phyloP scores from a whole-genome alignment of 1,284 basidiomycete species.

The Jaminaea rosea region DNA sequence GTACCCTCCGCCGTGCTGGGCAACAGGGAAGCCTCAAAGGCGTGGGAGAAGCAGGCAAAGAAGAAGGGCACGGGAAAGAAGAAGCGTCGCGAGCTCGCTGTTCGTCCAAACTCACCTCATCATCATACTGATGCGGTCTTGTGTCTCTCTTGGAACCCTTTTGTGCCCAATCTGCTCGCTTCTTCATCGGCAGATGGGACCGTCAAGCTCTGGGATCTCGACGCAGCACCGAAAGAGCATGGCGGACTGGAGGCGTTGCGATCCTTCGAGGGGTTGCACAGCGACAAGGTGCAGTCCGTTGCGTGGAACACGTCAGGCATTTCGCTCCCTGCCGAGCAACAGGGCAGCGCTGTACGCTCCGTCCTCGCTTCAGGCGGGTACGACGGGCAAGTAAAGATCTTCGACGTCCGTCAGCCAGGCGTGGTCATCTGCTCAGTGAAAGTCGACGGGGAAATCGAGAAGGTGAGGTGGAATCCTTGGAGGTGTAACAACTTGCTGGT shows the following conservation, averaged over 20 bases:
- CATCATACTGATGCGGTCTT: constrained; percentile 91
- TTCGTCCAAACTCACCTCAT: constrained; percentile 19
- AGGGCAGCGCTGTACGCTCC: constrained; percentile 66
- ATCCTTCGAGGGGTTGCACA: constrained; percentile 71
- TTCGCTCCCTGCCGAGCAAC: constrained; percentile 46
- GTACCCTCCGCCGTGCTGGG: constrained; percentile 89
- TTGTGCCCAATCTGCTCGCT: constrained; percentile 78
- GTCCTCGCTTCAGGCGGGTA: constrained; percentile 61
- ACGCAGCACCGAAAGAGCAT: constrained; percentile 52
- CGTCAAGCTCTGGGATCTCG: constrained; percentile 95
- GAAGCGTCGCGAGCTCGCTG: constrained; percentile 8
- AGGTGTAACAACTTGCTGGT: constrained; percentile 78
- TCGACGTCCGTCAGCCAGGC: constrained; percentile 78
- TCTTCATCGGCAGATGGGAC: constrained; percentile 89
- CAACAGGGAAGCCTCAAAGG: constrained; percentile 54
- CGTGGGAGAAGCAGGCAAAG: constrained; percentile 21
- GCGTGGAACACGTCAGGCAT: constrained; percentile 77
- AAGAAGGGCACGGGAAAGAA: constrained; percentile 42
- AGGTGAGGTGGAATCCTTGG: constrained; percentile 92
- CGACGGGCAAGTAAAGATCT: constrained; percentile 83
- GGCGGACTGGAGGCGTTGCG: constrained; percentile 57
- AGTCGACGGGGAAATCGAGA: constrained; percentile 84
- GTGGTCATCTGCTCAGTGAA: constrained; percentile 66
- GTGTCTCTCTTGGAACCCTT: constrained; percentile 80
- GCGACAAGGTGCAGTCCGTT: constrained; percentile 93